These are phyloP conservation scores for Marchantia polymorpha DNA, from an alignment of 225 moss, liverwort and hornwort species.

Conservation along the genomic window DNA sequence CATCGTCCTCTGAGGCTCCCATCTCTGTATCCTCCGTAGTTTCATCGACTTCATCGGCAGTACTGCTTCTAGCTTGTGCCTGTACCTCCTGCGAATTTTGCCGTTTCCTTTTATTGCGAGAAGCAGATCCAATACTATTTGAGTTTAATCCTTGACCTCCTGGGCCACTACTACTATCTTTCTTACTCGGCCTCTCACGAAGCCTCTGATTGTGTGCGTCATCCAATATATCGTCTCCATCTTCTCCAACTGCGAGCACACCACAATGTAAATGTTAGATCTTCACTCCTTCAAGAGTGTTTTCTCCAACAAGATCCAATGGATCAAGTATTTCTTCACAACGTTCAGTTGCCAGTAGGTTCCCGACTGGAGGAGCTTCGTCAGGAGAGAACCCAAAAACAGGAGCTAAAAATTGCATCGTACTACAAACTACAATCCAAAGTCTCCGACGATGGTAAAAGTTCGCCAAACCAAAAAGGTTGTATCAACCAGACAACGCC, in stretches of 20 bases:
- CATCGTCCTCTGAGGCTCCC: constrained; percentile 81
- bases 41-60: constrained; percentile 74
- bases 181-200: constrained; percentile 84
- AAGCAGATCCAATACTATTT: constrained; percentile 48
- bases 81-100: constrained; percentile 74
- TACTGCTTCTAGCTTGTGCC: constrained; percentile 59
- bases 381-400: background rate
- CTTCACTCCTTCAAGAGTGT: background rate
- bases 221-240: constrained; percentile 80
- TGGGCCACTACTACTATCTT: constrained; percentile 41
- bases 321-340: background rate
- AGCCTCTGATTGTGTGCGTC: constrained; percentile 76
- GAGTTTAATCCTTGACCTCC: constrained; percentile 43
- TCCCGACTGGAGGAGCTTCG: background rate
- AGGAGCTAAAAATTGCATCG: background rate
- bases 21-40: constrained; percentile 85
- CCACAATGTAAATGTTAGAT: constrained; percentile 12
- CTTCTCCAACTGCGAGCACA: constrained; percentile 63
- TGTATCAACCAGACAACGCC: background rate
- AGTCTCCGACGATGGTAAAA: no score
- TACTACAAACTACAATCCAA: no score
- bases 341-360: background rate
- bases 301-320: background rate
- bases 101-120: constrained; percentile 83
- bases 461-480: background rate